Evolutionary conservation across 257 asterid genomes (phyloP).

Genomic region (Ophiorrhiza pumila): DNA sequence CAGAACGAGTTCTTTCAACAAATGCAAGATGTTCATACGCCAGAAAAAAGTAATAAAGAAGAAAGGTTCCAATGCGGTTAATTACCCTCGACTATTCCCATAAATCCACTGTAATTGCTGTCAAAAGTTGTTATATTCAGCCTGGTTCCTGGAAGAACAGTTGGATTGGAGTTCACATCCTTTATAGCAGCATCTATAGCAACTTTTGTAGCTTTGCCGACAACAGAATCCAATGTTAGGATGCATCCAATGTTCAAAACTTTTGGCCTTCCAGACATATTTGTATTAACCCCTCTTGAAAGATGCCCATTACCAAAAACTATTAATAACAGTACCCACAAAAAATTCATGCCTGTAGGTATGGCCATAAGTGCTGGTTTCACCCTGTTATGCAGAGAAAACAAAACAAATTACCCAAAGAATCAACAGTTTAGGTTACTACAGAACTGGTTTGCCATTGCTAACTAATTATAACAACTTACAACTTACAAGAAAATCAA

Average conservation of each 20-base stretch:
- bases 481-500: not conserved
- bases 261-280: slow-evolving; percentile 38
- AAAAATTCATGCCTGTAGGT: slow-evolving; percentile 22
- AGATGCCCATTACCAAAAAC: slow-evolving; percentile 21
- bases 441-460: not conserved
- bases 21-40: not conserved
- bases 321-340: slow-evolving; percentile 29
- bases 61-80: not conserved
- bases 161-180: slow-evolving; percentile 45
- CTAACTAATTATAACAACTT: not conserved
- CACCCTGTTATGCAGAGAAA: slow-evolving; percentile 20
- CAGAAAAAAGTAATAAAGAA: not conserved
- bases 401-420: slow-evolving; percentile 1
- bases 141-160: slow-evolving; percentile 40
- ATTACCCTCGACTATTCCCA: slow-evolving; percentile 47
- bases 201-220: slow-evolving; percentile 39
- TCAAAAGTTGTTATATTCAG: slow-evolving; percentile 31
- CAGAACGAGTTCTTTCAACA: not conserved
- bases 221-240: slow-evolving; percentile 27
- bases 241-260: slow-evolving; percentile 43
- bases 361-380: slow-evolving; percentile 2
- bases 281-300: slow-evolving; percentile 30
- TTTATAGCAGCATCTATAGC: slow-evolving; percentile 51
- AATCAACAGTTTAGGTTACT: not conserved
- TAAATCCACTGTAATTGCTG: slow-evolving; percentile 46